phyloP scores from a whole-genome alignment of 2,329 filamentous ascomycete species.

The Rhexocercosporidium sp. region DNA sequence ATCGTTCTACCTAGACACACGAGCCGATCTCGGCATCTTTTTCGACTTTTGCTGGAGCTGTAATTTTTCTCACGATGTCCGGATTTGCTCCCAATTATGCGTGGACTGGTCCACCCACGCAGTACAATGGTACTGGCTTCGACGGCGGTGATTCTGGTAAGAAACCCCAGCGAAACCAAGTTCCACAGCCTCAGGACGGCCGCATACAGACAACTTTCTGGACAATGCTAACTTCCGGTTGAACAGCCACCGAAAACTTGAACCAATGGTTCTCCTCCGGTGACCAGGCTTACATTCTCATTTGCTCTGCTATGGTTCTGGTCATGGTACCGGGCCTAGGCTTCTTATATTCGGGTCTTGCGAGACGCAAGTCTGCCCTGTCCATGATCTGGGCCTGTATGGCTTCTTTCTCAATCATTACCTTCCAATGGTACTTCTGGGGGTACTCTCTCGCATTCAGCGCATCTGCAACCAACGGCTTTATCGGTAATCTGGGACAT shows the following conservation, averaged over 20 bases:
- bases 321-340: constrained; percentile 97
- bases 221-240: constrained; percentile 16
- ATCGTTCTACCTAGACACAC: neutral
- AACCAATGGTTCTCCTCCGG: constrained; percentile 96
- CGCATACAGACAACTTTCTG: neutral
- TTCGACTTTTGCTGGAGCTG: constrained; percentile 5
- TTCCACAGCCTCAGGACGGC: neutral
- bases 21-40: constrained; percentile 30
- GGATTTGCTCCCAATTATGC: constrained; percentile 50
- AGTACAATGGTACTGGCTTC: constrained; percentile 64
- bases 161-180: constrained; percentile 17
- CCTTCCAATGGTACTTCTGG: constrained; percentile 99
- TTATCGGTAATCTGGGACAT: constrained; percentile 88
- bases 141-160: constrained; percentile 45
- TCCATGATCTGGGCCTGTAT: constrained; percentile 98
- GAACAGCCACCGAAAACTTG: constrained; percentile 77
- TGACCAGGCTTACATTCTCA: constrained; percentile 91
- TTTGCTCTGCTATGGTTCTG: constrained; percentile 90
- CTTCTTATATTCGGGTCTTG: constrained; percentile 96
- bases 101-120: constrained; percentile 61
- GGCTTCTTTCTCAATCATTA: constrained; percentile 88
- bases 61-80: constrained; percentile 27
- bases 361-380: constrained; percentile 95
- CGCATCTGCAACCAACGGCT: constrained; percentile 79
- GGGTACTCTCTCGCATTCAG: constrained; percentile 96